A percentile compares a stretch with the other conserved stretches of the same genome.
Evolutionary conservation across 768 basidiomycete genomes (phyloP).

Genomic region (Serendipita sp.): DNA sequence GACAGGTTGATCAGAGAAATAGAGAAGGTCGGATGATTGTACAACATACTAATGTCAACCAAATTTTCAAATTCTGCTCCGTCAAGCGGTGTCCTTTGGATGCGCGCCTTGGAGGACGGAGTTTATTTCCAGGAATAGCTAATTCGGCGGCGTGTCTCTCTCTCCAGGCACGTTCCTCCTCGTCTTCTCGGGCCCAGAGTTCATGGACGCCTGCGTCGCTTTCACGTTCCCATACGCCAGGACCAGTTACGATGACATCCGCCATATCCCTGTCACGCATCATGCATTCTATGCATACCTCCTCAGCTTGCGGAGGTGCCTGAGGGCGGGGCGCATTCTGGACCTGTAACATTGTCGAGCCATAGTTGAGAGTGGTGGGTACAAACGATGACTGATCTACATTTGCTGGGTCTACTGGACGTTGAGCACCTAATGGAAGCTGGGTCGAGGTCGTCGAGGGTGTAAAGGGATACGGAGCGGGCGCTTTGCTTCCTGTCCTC

Average conservation of each 20-base stretch:
- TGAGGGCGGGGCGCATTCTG: neutral
- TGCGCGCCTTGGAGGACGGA: constrained; percentile 15
- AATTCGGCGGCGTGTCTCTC: neutral
- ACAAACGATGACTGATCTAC: neutral
- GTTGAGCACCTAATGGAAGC: neutral
- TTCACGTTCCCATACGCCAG: constrained; percentile 81
- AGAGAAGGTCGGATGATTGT: neutral
- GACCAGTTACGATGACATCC: constrained; percentile 75
- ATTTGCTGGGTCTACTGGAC: neutral
- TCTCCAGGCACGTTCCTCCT: constrained; percentile 31
- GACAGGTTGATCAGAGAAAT: neutral
- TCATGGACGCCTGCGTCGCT: constrained; percentile 76
- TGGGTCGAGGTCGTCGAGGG: neutral
- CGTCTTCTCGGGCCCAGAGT: constrained; percentile 49
- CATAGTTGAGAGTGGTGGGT: neutral
- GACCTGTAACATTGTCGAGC: neutral
- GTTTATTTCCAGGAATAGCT: neutral
- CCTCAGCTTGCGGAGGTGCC: constrained; percentile 22
- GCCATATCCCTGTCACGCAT: constrained; percentile 99
- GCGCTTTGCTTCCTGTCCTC: neutral
- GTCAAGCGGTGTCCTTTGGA: constrained; percentile 34
- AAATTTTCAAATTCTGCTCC: constrained; percentile 65
- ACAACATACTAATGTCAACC: constrained; percentile 53
- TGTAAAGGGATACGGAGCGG: neutral
- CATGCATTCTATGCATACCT: constrained; percentile 90